Conservation (phyloP, 2,329 filamentous ascomycete species). For the Claviceps arundinis region DNA sequence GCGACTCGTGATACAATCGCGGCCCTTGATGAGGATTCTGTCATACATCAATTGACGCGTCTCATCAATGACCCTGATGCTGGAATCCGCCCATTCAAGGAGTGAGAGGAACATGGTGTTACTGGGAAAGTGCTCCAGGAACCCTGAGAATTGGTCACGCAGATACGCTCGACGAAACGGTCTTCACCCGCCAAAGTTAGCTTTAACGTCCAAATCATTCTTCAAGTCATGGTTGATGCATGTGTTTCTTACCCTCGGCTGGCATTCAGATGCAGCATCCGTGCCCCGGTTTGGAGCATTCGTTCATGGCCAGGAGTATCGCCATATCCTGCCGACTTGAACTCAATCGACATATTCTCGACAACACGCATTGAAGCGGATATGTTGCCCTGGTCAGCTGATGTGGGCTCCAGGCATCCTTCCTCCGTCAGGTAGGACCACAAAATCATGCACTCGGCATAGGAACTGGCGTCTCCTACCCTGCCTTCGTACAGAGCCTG, state of each 20-base stretch:
- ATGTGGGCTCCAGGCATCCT: conserved; percentile 29
- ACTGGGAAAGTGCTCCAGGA: conserved; percentile 51
- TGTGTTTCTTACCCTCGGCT: conserved; percentile 33
- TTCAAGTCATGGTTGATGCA: background rate
- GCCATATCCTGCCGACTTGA: conserved; percentile 23
- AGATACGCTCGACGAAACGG: conserved; percentile 56
- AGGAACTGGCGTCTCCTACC: conserved; percentile 34
- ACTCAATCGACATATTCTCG: conserved; percentile 27
- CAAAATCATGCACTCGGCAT: conserved; percentile 50
- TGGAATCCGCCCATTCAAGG: conserved; percentile 60
- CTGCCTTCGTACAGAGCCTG: conserved; percentile 39
- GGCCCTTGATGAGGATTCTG: conserved; percentile 27
- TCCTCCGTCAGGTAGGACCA: conserved; percentile 49
- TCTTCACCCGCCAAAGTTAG: conserved; percentile 17
- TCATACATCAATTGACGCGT: conserved; percentile 52
- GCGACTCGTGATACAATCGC: conserved; percentile 31
- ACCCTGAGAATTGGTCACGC: conserved; percentile 45
- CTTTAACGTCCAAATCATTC: background rate
- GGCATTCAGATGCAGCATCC: conserved; percentile 54
- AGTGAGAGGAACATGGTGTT: conserved; percentile 67
- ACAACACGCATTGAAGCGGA: conserved; percentile 31
- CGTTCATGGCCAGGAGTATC: conserved; percentile 39
- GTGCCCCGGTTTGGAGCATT: conserved; percentile 54
- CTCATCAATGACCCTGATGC: conserved; percentile 62
- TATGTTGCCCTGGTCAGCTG: conserved; percentile 40